Evolutionary conservation across 2,329 filamentous ascomycete genomes (phyloP), one percentile per base, ranked within the genome.

Genomic region (Aphanoascus verrucosus): DNA sequence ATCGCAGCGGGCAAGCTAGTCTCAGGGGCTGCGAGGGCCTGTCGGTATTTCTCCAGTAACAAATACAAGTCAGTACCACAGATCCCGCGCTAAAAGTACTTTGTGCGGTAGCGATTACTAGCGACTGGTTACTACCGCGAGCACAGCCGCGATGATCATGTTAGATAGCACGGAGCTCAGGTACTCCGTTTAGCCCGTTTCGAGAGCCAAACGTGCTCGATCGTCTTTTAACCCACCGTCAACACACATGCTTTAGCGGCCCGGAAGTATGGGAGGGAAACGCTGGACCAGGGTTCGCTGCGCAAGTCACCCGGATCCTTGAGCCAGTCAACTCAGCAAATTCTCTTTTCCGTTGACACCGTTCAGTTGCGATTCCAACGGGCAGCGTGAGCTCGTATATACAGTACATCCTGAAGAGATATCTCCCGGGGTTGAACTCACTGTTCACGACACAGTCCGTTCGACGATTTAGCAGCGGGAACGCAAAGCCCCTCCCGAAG

Each of bases 221-320:
- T 41, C 38, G 38, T n/a, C 38, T 40, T 40, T 15, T n/a, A n/a
- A 42, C 40, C 11, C 41, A 44, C 8, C 17, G 17, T 20, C 41
- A 19, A 20, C n/a, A 35, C 17, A 44, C 40, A 51, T 44, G 40
- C 49, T 51, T 44, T 20, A 23, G 40, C 49, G 49, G 49, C 49
- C 49, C 49, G 49, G 14, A 51, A 51, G 40, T n/a, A 17, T 35
- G 40, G 19, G 17, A 8, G 23, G 40, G 12, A 6, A 28, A 28
- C 23, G 35, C 17, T 40, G 46, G 46, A 49, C 46, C 46, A 40
- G 46, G 46, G 34, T 49, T 49, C 45, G 37, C 15, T 6, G 17
- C 15, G 45, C 32, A 37, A 31, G 28, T 38, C 46, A 49, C 46
- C 46, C 34, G 46, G 17, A 32, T 15, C 32, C 46, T 12, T 28